A percentile compares a stretch with the other conserved stretches of the same genome.
phyloP scores from a whole-genome alignment of 2,329 filamentous ascomycete genomes.

The Cordyceps tenuipes region DNA sequence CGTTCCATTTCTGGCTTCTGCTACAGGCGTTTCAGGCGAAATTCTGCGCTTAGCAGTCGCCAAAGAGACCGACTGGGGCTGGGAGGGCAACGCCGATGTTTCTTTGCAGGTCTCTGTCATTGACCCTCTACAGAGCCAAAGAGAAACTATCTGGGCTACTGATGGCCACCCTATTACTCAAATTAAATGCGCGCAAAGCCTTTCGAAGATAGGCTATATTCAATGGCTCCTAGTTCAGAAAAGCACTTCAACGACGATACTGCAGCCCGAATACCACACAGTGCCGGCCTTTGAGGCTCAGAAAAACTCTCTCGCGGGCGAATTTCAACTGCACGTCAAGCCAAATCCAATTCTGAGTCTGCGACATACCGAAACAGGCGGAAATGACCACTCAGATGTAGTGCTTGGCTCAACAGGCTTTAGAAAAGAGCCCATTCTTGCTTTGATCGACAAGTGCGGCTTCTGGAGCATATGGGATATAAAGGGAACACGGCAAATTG shows the following conservation, averaged over 20 bases:
- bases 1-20: constrained; percentile 36
- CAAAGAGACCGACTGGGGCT: constrained; percentile 44
- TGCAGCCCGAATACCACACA: constrained; percentile 42
- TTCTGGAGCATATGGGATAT: constrained; percentile 63
- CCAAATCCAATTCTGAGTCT: constrained; percentile 48
- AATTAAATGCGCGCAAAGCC: constrained; percentile 40
- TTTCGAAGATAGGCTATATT: constrained; percentile 27
- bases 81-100: constrained; percentile 37
- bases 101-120: constrained; percentile 39
- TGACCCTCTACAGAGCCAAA: constrained; percentile 34
- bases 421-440: constrained; percentile 50
- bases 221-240: constrained; percentile 50
- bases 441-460: constrained; percentile 56
- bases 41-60: constrained; percentile 47
- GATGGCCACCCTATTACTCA: constrained; percentile 41
- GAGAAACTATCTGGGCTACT: constrained; percentile 45
- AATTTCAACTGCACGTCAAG: constrained; percentile 42
- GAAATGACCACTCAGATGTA: constrained; percentile 51
- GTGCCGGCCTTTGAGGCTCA: constrained; percentile 23
- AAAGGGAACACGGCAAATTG: constrained; percentile 26
- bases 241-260: constrained; percentile 40
- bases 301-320: constrained; percentile 12
- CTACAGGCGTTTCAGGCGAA: constrained; percentile 49
- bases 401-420: constrained; percentile 49
- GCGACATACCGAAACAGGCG: constrained; percentile 43